Percentiles rank a stretch among this genome's conserved stretches.
phyloP scores from a whole-genome alignment of 176 grass and related monocot genomes.

The Oryza longistaminata region DNA sequence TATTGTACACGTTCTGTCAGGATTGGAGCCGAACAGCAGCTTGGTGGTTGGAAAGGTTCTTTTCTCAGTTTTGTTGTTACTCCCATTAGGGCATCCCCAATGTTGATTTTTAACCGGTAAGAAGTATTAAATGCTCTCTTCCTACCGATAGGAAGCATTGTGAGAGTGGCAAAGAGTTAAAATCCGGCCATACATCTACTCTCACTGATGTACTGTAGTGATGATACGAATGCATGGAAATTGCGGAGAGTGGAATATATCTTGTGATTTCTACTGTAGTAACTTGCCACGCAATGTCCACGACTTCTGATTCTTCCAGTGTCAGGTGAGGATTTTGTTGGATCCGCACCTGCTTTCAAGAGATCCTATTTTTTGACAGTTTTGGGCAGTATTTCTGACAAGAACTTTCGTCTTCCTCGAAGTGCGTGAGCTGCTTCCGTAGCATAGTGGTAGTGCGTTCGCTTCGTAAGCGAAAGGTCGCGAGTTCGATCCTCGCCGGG shows the following conservation, averaged over 20 bases:
- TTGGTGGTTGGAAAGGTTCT: background rate
- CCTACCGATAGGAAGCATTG: no score
- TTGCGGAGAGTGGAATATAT: background rate
- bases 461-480: slow-evolving; percentile 85
- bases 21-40: background rate
- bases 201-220: no score
- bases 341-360: no score
- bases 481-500: slow-evolving; percentile 74
- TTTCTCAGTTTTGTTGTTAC: background rate
- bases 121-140: no score
- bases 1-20: background rate
- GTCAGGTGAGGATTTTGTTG: background rate
- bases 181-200: no score
- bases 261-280: background rate
- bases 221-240: no score
- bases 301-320: background rate
- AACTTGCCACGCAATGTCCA: no score
- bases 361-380: no score
- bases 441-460: slow-evolving; percentile 80
- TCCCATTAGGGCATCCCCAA: no score
- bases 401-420: background rate
- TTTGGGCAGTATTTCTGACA: background rate
- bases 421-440: slow-evolving; percentile 42
- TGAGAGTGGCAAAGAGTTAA: no score
- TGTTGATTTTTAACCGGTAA: no score